A percentile compares a stretch with the other conserved stretches of the same genome.
Conservation (phyloP, 352 stramenopile genomes). For the Phytopythium chamaehyphon region DNA sequence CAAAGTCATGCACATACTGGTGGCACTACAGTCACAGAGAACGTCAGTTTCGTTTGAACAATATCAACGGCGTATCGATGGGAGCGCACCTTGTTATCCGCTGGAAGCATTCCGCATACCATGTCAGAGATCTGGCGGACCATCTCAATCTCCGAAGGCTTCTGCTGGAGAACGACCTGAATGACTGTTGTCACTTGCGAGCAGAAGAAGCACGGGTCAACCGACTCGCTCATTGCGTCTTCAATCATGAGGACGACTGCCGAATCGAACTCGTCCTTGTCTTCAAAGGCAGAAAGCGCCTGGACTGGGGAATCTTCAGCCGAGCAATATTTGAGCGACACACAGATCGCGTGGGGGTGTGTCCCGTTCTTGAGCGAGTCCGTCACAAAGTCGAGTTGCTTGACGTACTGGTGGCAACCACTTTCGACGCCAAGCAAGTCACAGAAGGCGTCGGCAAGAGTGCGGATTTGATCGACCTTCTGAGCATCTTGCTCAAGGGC, state of each 20-base stretch:
- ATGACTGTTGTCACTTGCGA: conserved; percentile 55
- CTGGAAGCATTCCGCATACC: conserved; percentile 52
- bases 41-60: conserved; percentile 10
- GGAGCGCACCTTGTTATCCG: conserved; percentile 50
- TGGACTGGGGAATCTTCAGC: background rate
- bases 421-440: conserved; percentile 22
- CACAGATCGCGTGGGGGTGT: conserved; percentile 27
- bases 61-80: background rate
- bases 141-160: conserved; percentile 45
- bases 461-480: conserved; percentile 23
- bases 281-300: background rate
- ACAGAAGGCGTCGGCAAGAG: conserved; percentile 25
- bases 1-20: conserved; percentile 50
- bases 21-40: conserved; percentile 44
- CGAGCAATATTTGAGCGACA: conserved; percentile 27
- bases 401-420: conserved; percentile 25
- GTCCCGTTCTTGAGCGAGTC: conserved; percentile 31
- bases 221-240: conserved; percentile 25
- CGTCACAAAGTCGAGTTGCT: conserved; percentile 29
- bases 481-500: conserved; percentile 22
- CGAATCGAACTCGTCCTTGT: conserved; percentile 20
- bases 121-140: conserved; percentile 61
- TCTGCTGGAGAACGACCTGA: conserved; percentile 46
- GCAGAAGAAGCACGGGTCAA: conserved; percentile 66
- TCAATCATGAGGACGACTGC: conserved; percentile 28